Percentiles rank a stretch among this genome's conserved stretches.
Evolutionary conservation across 345 rosid species (phyloP).

Genomic region (Eutrema heterophyllum): DNA sequence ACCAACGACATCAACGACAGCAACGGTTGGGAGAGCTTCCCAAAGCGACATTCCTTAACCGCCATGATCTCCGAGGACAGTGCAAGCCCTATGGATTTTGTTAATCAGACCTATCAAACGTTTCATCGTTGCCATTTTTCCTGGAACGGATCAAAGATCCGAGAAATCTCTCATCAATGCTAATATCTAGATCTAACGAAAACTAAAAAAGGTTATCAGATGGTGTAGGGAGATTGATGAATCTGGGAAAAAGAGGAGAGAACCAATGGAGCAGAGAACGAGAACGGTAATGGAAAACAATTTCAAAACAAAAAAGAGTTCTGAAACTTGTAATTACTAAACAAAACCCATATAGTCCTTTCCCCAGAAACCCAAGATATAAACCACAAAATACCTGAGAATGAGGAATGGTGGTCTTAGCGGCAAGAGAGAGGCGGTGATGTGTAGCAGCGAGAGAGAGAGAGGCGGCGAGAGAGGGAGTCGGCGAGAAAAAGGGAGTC

Average conservation of each 20-base stretch:
- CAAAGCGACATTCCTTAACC: slow-evolving; percentile 99
- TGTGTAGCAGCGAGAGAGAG: too few species aligned
- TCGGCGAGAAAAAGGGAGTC: too few species aligned
- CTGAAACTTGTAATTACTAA: too few species aligned
- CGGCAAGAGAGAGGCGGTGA: too few species aligned
- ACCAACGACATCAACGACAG: slow-evolving; percentile 96
- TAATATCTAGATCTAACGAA: slow-evolving; percentile 24
- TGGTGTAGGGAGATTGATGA: slow-evolving; percentile 20
- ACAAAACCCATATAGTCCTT: too few species aligned
- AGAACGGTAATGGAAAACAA: background rate
- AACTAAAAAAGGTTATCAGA: background rate
- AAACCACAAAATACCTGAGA: too few species aligned
- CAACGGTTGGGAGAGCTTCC: slow-evolving; percentile 98
- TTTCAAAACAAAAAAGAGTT: background rate
- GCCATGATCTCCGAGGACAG: slow-evolving; percentile 94
- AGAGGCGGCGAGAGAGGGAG: too few species aligned
- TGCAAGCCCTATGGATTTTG: slow-evolving; percentile 96
- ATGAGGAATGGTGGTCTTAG: too few species aligned
- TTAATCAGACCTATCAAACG: slow-evolving; percentile 92
- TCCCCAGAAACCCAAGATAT: too few species aligned
- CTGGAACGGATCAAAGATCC: slow-evolving; percentile 25
- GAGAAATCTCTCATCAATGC: slow-evolving; percentile 8
- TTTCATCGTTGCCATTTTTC: slow-evolving; percentile 88
- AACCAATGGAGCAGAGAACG: slow-evolving; percentile 3
- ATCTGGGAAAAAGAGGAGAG: slow-evolving; percentile 7